Percentiles rank a stretch among this genome's conserved stretches.
Evolutionary conservation across 495 filamentous ascomycete species (phyloP).

Genomic region (Thozetella sp.): DNA sequence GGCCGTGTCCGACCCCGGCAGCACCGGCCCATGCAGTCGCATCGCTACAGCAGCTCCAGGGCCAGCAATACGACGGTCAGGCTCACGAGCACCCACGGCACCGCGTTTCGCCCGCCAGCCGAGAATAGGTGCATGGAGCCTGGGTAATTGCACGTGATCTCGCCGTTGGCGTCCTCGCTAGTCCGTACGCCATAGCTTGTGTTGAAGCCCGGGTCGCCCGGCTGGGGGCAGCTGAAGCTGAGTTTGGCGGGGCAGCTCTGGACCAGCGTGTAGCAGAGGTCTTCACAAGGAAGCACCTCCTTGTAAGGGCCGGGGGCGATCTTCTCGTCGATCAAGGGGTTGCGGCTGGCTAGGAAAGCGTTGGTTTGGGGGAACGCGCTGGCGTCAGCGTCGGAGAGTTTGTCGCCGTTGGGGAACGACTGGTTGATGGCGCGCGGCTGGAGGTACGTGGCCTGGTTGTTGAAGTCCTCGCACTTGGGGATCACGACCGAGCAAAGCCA

Average conservation of each 20-base stretch:
- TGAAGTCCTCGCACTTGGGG: constrained; percentile 86
- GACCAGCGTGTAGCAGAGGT: constrained; percentile 82
- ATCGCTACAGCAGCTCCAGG: background rate
- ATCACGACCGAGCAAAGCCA: constrained; percentile 96
- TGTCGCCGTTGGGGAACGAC: constrained; percentile 67
- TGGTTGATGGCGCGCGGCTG: constrained; percentile 69
- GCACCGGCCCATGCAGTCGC: background rate
- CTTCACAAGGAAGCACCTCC: constrained; percentile 83
- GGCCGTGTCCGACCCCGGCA: background rate
- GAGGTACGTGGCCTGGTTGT: constrained; percentile 52
- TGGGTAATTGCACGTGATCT: constrained; percentile 47
- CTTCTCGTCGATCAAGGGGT: constrained; percentile 65
- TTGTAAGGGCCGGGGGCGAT: constrained; percentile 90
- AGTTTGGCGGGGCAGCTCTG: constrained; percentile 81
- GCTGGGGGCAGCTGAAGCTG: constrained; percentile 74
- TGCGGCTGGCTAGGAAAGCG: constrained; percentile 61
- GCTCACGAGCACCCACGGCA: constrained; percentile 10
- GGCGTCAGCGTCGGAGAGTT: constrained; percentile 29
- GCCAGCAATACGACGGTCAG: constrained; percentile 3
- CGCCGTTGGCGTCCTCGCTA: constrained; percentile 10
- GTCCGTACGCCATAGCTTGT: constrained; percentile 63
- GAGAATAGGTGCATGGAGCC: constrained; percentile 40
- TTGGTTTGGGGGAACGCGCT: constrained; percentile 28
- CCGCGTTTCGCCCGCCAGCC: constrained; percentile 10
- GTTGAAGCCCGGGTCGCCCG: constrained; percentile 51